phyloP scores from a whole-genome alignment of 441 rosid species.

The Monsonia emarginata region DNA sequence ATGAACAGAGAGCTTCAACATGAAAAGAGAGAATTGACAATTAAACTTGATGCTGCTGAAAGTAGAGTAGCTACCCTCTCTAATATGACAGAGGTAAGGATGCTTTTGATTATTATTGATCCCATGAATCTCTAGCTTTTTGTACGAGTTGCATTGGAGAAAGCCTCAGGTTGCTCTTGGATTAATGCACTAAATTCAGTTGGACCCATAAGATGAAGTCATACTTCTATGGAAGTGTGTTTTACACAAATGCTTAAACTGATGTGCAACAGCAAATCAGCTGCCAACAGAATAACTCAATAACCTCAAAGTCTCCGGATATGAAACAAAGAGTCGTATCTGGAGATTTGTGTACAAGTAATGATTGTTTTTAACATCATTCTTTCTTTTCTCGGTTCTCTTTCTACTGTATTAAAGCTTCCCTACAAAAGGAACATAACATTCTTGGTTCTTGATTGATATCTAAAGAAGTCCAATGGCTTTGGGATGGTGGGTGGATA shows the following conservation, averaged over 20 bases:
- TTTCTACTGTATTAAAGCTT: background rate
- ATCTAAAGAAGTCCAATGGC: background rate
- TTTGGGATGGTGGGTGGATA: background rate
- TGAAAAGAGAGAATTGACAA: slow-evolving; percentile 27
- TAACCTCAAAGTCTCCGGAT: background rate
- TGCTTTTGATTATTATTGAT: no score
- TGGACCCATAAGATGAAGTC: background rate
- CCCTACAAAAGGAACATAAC: background rate
- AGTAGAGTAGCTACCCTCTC: slow-evolving; percentile 19
- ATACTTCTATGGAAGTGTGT: background rate
- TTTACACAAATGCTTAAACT: background rate
- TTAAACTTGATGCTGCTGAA: slow-evolving; percentile 21
- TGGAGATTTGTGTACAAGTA: background rate
- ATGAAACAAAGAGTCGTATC: background rate
- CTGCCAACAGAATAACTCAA: background rate
- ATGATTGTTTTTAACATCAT: background rate
- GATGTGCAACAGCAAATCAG: background rate
- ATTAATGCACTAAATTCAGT: background rate
- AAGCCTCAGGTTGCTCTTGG: background rate
- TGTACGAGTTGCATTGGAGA: background rate
- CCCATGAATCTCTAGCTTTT: background rate
- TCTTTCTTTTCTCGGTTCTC: background rate
- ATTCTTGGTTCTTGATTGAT: background rate
- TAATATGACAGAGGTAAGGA: slow-evolving; percentile 18
- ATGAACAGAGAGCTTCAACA: slow-evolving; percentile 30